phyloP scores from a whole-genome alignment of 2,329 filamentous ascomycete genomes.

The Sordariomycetes sp. region DNA sequence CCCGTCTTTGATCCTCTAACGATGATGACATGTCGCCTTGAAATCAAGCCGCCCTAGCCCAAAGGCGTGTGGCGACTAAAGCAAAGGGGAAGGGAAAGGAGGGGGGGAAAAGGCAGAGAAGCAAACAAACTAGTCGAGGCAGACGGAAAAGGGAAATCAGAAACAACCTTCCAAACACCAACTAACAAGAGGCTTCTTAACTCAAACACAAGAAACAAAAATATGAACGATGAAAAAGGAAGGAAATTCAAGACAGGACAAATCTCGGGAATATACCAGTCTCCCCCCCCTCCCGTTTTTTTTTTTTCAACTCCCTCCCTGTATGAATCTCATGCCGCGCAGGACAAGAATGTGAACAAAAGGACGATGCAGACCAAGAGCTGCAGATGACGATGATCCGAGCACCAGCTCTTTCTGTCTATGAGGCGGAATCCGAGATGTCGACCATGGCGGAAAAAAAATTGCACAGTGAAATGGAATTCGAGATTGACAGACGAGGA shows the following conservation, averaged over 20 bases:
- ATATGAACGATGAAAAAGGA: background rate
- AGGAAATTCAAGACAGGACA: background rate
- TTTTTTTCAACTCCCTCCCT: slow-evolving; percentile 2
- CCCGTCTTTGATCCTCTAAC: background rate
- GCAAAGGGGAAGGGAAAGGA: slow-evolving; percentile 1
- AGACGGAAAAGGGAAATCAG: background rate
- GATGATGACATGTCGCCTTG: background rate
- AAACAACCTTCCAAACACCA: background rate
- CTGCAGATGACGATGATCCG: background rate
- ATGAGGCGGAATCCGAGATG: background rate
- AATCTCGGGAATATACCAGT: background rate
- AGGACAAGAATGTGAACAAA: background rate
- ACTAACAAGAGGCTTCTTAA: too few relatives aligned
- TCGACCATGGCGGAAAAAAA: slow-evolving; percentile 1
- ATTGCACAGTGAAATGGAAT: background rate
- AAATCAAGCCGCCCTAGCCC: background rate
- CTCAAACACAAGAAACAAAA: too few relatives aligned
- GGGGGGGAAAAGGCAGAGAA: slow-evolving; percentile 3
- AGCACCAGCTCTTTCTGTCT: background rate
- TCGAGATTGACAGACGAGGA: background rate
- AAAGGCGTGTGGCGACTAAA: background rate
- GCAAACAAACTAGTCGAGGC: background rate
- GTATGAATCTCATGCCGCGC: slow-evolving; percentile 1
- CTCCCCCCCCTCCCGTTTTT: too few relatives aligned
- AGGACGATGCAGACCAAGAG: background rate